A percentile compares a stretch with the other conserved stretches of the same genome.
phyloP scores from a whole-genome alignment of 176 grass and related monocot species.

The Juncus effusus region DNA sequence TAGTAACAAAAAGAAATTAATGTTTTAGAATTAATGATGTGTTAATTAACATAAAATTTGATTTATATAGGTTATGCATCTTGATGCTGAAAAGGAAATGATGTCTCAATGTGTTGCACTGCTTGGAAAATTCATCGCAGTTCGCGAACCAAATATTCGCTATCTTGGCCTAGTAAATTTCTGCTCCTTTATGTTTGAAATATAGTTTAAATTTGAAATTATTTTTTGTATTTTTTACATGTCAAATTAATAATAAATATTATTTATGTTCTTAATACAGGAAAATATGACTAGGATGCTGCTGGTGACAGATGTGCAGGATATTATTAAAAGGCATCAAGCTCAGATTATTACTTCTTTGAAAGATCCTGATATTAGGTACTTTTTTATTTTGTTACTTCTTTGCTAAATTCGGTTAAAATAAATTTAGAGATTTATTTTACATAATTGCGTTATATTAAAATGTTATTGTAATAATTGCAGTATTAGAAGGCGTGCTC shows the following conservation, averaged over 20 bases:
- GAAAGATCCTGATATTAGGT: constrained; percentile 99
- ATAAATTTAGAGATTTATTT: not conserved
- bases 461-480: constrained; percentile 33
- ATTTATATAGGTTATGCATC: constrained; percentile 87
- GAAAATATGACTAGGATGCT: constrained; percentile 99
- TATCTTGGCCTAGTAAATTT: constrained; percentile 93
- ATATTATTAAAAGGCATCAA: constrained; percentile 99
- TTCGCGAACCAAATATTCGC: constrained; percentile 96
- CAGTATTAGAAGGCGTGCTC: constrained; percentile 97
- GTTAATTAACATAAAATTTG: constrained; percentile 16
- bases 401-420: not conserved
- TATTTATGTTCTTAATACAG: constrained; percentile 41
- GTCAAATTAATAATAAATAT: constrained; percentile 24
- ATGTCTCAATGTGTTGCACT: constrained; percentile 98
- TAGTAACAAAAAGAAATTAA: constrained; percentile 8
- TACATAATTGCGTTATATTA: constrained; percentile 21
- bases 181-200: constrained; percentile 15
- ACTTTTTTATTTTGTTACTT: constrained; percentile 18
- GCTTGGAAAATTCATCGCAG: constrained; percentile 99
- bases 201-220: constrained; percentile 14
- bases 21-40: not conserved
- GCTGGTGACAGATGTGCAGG: constrained; percentile 96
- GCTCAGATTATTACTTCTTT: constrained; percentile 97
- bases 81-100: constrained; percentile 99
- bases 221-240: not conserved